phyloP scores from a whole-genome alignment of 78 protist species.

The Dictyostelium firmibasis region DNA sequence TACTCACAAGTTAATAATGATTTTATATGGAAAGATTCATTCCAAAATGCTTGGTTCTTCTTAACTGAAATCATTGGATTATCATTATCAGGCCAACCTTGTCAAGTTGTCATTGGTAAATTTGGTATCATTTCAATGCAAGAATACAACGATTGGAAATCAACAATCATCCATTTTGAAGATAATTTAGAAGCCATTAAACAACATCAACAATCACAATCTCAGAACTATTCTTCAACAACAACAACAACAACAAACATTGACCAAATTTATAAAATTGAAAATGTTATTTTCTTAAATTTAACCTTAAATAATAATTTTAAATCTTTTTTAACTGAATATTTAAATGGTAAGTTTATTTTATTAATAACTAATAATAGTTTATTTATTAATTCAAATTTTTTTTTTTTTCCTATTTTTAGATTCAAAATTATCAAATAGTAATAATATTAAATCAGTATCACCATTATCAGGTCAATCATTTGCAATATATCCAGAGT shows the following conservation, averaged over 20 bases:
- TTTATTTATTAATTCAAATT: too few relatives aligned
- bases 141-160: slow-evolving; percentile 27
- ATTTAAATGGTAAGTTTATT: not conserved
- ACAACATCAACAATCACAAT: not conserved
- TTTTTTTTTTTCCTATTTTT: too few relatives aligned
- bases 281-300: slow-evolving; percentile 39
- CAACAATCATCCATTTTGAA: not conserved
- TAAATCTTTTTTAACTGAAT: slow-evolving; percentile 22
- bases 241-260: not conserved
- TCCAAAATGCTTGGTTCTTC: slow-evolving; percentile 39
- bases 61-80: slow-evolving; percentile 9
- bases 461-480: slow-evolving; percentile 12
- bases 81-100: not conserved
- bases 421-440: not conserved
- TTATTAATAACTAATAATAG: too few relatives aligned
- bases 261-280: slow-evolving; percentile 14
- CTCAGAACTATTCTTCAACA: not conserved
- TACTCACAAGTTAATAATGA: not conserved
- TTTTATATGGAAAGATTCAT: slow-evolving; percentile 20
- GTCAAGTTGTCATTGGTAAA: slow-evolving; percentile 29
- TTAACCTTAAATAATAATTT: slow-evolving; percentile 32
- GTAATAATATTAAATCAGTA: not conserved
- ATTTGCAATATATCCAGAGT: slow-evolving; percentile 40
- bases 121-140: slow-evolving; percentile 35
- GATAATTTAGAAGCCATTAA: not conserved